Evolutionary conservation across 768 basidiomycete species (phyloP).

Genomic region (Lactarius trivialis): DNA sequence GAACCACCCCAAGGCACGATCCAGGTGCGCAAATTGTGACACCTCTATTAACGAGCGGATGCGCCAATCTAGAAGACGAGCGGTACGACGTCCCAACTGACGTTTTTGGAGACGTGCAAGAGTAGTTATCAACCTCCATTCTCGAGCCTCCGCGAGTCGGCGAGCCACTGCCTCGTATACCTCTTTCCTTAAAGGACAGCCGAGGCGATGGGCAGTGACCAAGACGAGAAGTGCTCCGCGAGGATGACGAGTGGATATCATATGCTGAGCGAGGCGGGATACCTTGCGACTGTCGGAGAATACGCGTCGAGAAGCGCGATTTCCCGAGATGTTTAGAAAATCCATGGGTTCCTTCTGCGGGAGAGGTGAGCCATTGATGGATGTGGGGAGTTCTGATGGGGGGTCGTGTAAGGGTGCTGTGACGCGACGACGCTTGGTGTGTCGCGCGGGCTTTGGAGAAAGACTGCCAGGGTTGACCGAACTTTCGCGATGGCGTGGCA

Average conservation of each 20-base stretch:
- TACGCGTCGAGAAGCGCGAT: neutral
- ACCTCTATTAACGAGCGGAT: conserved; percentile 53
- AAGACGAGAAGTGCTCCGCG: conserved; percentile 41
- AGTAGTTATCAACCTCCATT: conserved; percentile 47
- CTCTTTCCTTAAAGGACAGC: conserved; percentile 43
- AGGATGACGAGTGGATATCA: conserved; percentile 26
- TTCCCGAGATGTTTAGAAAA: neutral
- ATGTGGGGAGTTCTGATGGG: neutral
- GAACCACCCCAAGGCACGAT: conserved; percentile 47
- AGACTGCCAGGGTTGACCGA: neutral
- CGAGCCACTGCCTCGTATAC: conserved; percentile 53
- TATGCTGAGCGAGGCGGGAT: conserved; percentile 9
- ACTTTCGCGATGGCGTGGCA: conserved; percentile 2
- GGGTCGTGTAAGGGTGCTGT: neutral
- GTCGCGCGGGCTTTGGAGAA: neutral
- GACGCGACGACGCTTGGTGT: neutral
- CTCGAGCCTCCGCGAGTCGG: conserved; percentile 39
- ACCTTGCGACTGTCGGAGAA: conserved; percentile 20
- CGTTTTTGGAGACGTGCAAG: conserved; percentile 44
- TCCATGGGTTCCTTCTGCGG: neutral
- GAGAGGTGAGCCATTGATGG: neutral
- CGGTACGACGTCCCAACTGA: conserved; percentile 44
- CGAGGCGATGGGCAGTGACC: conserved; percentile 42
- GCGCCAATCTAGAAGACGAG: conserved; percentile 65
- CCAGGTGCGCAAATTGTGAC: conserved; percentile 38